Percentiles rank a stretch among this genome's conserved stretches.
phyloP scores from a whole-genome alignment of 2,329 filamentous ascomycete species.

The Paecilomyces variotii region DNA sequence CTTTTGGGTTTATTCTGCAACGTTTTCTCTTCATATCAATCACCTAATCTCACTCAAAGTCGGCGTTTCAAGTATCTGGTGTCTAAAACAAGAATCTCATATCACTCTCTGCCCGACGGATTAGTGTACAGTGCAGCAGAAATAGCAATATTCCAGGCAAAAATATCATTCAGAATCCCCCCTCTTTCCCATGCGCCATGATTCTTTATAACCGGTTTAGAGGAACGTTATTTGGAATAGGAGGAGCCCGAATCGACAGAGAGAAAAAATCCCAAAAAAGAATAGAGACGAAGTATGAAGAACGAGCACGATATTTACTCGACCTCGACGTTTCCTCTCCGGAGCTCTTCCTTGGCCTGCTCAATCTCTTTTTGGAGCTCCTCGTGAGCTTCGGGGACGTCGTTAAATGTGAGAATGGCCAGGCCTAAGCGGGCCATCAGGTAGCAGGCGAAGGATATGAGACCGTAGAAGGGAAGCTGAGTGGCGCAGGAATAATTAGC shows the following conservation, averaged over 20 bases:
- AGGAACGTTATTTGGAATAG: no score
- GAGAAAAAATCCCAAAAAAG: neutral
- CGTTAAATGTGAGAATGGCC: slow-evolving; percentile 94
- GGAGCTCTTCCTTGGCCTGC: slow-evolving; percentile 36
- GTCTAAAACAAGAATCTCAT: neutral
- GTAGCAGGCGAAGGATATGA: slow-evolving; percentile 86
- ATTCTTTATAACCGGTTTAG: neutral
- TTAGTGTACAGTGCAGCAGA: neutral
- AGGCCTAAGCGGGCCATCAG: slow-evolving; percentile 85
- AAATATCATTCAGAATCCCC: neutral
- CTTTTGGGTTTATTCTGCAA: neutral
- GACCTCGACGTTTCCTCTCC: slow-evolving; percentile 35
- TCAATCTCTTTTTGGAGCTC: slow-evolving; percentile 80
- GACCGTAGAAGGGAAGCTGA: slow-evolving; percentile 84
- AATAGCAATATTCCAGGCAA: neutral
- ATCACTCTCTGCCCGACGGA: neutral
- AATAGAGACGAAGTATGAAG: neutral
- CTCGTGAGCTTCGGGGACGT: slow-evolving; percentile 81
- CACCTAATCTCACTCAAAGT: neutral
- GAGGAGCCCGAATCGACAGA: neutral
- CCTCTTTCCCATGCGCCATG: neutral
- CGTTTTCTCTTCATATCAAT: neutral
- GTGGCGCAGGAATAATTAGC: neutral
- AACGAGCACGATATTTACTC: slow-evolving; percentile 20
- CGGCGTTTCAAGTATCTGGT: neutral